These are phyloP conservation scores for Aspergillus sp. DNA, from an alignment of 2,329 filamentous ascomycete species.

Conservation along the genomic window DNA sequence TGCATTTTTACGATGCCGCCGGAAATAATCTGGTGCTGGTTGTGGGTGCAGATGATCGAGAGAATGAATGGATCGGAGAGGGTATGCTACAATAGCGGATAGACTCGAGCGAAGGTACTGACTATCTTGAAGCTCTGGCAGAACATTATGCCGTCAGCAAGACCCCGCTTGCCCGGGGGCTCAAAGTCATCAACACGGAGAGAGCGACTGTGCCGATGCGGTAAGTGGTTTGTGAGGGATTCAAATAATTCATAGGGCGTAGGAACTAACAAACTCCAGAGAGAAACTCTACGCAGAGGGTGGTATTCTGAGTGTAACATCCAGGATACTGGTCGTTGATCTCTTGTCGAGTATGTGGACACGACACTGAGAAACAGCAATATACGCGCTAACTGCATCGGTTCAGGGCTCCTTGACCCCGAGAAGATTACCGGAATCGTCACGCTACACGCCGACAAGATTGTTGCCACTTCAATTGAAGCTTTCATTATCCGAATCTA, in stretches of 20 bases:
- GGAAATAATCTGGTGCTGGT: slow-evolving; percentile 89
- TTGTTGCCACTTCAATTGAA: slow-evolving; percentile 80
- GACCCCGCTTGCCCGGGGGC: slow-evolving; percentile 70
- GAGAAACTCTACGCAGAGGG: slow-evolving; percentile 88
- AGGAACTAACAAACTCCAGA: slow-evolving; percentile 36
- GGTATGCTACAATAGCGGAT: slow-evolving; percentile 23
- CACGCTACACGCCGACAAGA: slow-evolving; percentile 76
- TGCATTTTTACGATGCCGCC: slow-evolving; percentile 93
- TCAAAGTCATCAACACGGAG: slow-evolving; percentile 92
- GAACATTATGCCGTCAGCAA: slow-evolving; percentile 91
- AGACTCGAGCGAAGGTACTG: slow-evolving; percentile 3
- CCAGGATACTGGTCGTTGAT: slow-evolving; percentile 89
- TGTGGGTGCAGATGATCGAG: slow-evolving; percentile 81
- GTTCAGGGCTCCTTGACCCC: slow-evolving; percentile 59
- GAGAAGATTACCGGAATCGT: slow-evolving; percentile 81
- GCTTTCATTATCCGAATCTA: slow-evolving; percentile 94
- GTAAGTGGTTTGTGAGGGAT: slow-evolving; percentile 21
- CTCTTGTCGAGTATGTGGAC: slow-evolving; percentile 59
- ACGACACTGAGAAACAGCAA: neutral
- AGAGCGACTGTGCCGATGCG: slow-evolving; percentile 73
- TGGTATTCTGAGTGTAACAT: slow-evolving; percentile 93
- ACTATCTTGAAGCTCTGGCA: slow-evolving; percentile 57
- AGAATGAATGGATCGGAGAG: slow-evolving; percentile 96
- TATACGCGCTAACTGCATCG: slow-evolving; percentile 9
- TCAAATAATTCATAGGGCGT: neutral